phyloP scores from a whole-genome alignment of 352 stramenopile genomes.

The Phytophthora melonis region DNA sequence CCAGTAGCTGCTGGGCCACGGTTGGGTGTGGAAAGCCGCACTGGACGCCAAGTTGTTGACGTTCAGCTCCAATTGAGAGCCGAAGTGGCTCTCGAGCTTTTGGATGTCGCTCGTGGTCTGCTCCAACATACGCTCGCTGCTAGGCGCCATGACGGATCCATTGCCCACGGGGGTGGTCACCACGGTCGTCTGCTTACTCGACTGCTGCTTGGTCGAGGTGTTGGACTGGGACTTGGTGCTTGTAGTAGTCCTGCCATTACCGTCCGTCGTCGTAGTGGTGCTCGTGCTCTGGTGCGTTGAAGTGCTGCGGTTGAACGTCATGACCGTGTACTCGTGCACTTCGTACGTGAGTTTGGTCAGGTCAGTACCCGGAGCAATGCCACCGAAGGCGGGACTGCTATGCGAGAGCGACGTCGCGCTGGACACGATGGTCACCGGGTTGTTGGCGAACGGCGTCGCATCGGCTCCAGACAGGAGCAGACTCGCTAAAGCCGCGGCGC shows the following conservation, averaged over 20 bases:
- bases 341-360: slow-evolving; percentile 29
- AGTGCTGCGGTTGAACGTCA: slow-evolving; percentile 14
- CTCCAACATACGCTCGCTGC: slow-evolving; percentile 28
- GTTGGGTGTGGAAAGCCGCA: slow-evolving; percentile 39
- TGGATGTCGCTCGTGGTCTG: slow-evolving; percentile 36
- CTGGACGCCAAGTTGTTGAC: slow-evolving; percentile 31
- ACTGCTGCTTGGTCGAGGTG: slow-evolving; percentile 20
- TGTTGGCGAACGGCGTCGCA: slow-evolving; percentile 42
- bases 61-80: slow-evolving; percentile 38
- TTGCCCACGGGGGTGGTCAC: slow-evolving; percentile 27
- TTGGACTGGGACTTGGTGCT: slow-evolving; percentile 17
- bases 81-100: slow-evolving; percentile 49
- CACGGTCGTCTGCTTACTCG: slow-evolving; percentile 20
- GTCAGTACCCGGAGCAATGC: slow-evolving; percentile 20
- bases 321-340: slow-evolving; percentile 29
- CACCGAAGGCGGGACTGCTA: slow-evolving; percentile 37
- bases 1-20: slow-evolving; percentile 73
- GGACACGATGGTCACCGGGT: slow-evolving; percentile 39
- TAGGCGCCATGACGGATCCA: neutral
- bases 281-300: slow-evolving; percentile 24
- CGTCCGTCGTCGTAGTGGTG: slow-evolving; percentile 14
- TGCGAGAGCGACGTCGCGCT: slow-evolving; percentile 40
- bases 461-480: slow-evolving; percentile 21
- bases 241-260: slow-evolving; percentile 20
- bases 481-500: slow-evolving; percentile 17